A percentile compares a stretch with the other conserved stretches of the same genome.
These are phyloP conservation scores for Corchorus olitorius DNA, from an alignment of 345 rosid genomes.

Conservation along the genomic window DNA sequence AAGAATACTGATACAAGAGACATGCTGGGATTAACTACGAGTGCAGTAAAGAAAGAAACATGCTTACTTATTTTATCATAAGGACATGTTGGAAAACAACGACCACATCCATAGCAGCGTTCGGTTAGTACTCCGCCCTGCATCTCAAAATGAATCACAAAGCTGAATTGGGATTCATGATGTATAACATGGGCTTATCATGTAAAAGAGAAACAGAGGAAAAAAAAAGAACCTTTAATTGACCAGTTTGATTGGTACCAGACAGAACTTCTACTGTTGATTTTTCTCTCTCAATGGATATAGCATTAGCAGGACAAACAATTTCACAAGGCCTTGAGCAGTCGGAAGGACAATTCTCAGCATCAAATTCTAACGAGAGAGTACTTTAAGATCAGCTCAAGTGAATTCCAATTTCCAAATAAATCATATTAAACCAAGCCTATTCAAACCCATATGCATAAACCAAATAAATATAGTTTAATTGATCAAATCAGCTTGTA, in stretches of 20 bases:
- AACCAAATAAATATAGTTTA: background rate
- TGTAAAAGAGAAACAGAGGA: background rate
- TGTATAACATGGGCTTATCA: background rate
- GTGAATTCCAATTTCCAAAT: background rate
- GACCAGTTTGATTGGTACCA: constrained; percentile 16
- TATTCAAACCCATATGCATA: background rate
- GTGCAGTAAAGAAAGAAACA: background rate
- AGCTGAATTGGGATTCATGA: background rate
- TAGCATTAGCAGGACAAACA: constrained; percentile 69
- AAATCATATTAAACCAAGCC: background rate
- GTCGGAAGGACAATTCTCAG: constrained; percentile 58
- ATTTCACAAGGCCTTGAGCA: constrained; percentile 59
- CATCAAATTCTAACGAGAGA: constrained; percentile 49
- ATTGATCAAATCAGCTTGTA: background rate
- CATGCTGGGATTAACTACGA: too few species aligned
- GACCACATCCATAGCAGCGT: constrained; percentile 66
- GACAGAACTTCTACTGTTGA: constrained; percentile 18
- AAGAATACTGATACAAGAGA: background rate
- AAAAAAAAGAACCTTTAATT: constrained; percentile 26
- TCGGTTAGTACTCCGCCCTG: constrained; percentile 61
- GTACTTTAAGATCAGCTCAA: background rate
- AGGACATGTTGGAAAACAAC: constrained; percentile 64
- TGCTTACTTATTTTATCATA: constrained; percentile 58
- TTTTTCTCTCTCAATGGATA: constrained; percentile 30
- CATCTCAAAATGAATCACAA: constrained; percentile 5